phyloP scores from a whole-genome alignment of 768 basidiomycete species.

The Lactarius evosmus region DNA sequence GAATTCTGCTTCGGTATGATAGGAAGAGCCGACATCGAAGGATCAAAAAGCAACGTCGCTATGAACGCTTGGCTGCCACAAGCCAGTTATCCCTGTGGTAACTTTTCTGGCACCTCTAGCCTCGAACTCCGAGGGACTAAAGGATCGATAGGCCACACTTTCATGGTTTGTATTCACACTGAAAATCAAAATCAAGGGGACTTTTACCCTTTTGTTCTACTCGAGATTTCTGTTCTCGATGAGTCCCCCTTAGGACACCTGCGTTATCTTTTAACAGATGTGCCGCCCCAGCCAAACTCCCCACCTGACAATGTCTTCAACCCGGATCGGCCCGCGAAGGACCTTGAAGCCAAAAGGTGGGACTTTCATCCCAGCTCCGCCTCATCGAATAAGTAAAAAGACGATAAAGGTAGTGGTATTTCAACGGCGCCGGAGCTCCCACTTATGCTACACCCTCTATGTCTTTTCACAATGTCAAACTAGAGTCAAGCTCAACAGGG shows the following conservation, averaged over 20 bases:
- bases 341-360: constrained; percentile 71
- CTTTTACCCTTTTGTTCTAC: constrained; percentile 80
- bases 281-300: constrained; percentile 81
- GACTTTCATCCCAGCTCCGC: constrained; percentile 68
- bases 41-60: constrained; percentile 81
- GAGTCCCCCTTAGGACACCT: constrained; percentile 55
- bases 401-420: constrained; percentile 81
- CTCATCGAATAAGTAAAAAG: constrained; percentile 78
- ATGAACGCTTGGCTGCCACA: constrained; percentile 82
- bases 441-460: constrained; percentile 78
- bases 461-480: constrained; percentile 82
- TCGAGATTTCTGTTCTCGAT: constrained; percentile 77
- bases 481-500: constrained; percentile 84
- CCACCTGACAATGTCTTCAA: constrained; percentile 77
- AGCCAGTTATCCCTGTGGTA: constrained; percentile 79
- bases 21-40: constrained; percentile 81
- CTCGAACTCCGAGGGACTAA: constrained; percentile 76
- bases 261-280: constrained; percentile 43
- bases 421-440: constrained; percentile 74
- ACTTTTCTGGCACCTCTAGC: constrained; percentile 80
- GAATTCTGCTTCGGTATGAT: constrained; percentile 79
- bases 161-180: constrained; percentile 79
- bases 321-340: constrained; percentile 62
- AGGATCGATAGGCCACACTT: constrained; percentile 83
- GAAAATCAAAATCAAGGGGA: constrained; percentile 80